These are phyloP conservation scores for Strigomonas culicis DNA, from an alignment of 208 protist species.

Conservation along the genomic window DNA sequence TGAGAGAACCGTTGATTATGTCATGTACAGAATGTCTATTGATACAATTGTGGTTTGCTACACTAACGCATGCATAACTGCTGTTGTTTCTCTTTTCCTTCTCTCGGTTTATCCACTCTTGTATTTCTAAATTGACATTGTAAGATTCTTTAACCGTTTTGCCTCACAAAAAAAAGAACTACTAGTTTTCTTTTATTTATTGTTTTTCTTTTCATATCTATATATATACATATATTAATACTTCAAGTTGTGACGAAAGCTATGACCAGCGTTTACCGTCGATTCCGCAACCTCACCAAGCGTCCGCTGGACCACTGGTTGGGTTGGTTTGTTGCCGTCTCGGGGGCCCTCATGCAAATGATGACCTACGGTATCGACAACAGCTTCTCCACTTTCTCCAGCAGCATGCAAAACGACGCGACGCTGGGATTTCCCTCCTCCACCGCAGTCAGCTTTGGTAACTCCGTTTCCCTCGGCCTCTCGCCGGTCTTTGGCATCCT, in stretches of 20 bases:
- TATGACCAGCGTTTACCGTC: conserved; percentile 9
- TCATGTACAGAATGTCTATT: background rate
- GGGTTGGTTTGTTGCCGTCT: conserved; percentile 74
- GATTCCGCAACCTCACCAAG: conserved; percentile 19
- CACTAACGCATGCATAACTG: no score
- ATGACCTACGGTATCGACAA: conserved; percentile 85
- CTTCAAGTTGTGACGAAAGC: background rate
- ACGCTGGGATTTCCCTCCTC: conserved; percentile 60
- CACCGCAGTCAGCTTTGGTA: conserved; percentile 71
- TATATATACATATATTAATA: background rate
- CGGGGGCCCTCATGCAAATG: conserved; percentile 76
- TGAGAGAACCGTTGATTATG: background rate
- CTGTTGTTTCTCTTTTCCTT: conserved; percentile 1
- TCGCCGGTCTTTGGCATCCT: conserved; percentile 72
- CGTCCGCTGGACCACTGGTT: conserved; percentile 71
- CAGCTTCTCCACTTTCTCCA: conserved; percentile 75
- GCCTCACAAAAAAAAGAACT: background rate
- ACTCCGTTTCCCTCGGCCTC: conserved; percentile 68
- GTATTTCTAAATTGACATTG: background rate
- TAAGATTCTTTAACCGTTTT: conserved; percentile 4
- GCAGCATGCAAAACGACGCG: conserved; percentile 65
- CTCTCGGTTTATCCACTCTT: background rate
- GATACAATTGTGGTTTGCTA: no score
- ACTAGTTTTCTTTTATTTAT: conserved; percentile 1
- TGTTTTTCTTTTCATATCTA: background rate